Evolutionary conservation across 2,329 filamentous ascomycete species (phyloP), one percentile per base, ranked within the genome.

Genomic region (Phyllosticta paracitricarpa): DNA sequence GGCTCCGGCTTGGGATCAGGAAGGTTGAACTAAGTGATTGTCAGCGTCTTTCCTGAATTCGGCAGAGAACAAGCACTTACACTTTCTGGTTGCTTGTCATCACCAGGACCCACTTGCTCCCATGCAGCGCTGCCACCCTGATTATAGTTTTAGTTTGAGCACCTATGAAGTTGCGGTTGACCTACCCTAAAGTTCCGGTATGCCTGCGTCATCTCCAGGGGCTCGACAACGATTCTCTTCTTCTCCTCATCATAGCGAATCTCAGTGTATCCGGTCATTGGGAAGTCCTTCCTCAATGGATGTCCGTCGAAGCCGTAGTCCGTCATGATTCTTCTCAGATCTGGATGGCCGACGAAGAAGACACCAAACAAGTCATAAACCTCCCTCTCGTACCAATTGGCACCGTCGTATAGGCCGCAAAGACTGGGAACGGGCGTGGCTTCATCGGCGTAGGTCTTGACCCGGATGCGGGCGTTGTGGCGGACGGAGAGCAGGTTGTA

Each of bases 271-370:
- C 94, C 94, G 2, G 94, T 97, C 74, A 99, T 79, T 24, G 94
- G 94, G 80, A 99, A 99, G 74, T 99, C 94, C 81, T 99, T 99
- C 72, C 95, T 85, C 73, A 99, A 79, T 52, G 94, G 94, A 79
- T 99, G 94, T 59, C 94, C 94, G 75, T 99, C 95, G 72, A 99
- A 99, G 59, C 94, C 94, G 76, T 99, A 99, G 76, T 99, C 94
- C 66, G 94, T 99, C 93, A 99, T 95, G 79, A 99, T 97, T 68
- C 94, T 86, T 75, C 94, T 86, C 69, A 99, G 81, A 79, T 99
- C 95, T 51, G 94, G 94, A 80, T 99, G 94, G 64, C 88, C 91
- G 60, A 88, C 82, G 78, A 99, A 99, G 82, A 97, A 97, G 67
- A 99, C 91, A 65, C 94, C 94, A 72, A 96, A 99, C 70, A 99